Base-by-base conservation (phyloP, 306 rosid genomes). In the Medicago ruthenica region DNA sequence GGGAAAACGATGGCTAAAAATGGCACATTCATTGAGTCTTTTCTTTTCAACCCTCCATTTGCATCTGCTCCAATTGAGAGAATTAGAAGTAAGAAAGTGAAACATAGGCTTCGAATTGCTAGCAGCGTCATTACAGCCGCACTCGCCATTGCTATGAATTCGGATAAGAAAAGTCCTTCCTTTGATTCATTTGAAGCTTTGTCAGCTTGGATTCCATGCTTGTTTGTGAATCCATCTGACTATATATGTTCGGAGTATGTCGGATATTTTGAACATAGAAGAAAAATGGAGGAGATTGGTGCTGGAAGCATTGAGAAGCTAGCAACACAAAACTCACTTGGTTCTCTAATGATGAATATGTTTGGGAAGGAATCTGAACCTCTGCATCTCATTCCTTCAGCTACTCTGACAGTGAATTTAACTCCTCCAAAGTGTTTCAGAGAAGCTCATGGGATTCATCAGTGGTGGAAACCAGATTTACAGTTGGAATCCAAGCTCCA, bases 401-500 rank as follows among this genome's bases (percentile, higher is more conserved):
- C 98, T 18, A 83, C 73, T 18, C 37, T 95, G 67, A 84, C 74
- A 0, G 71, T 82, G 17, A 92, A 92, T 71, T 36, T 68, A 8
- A 70, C 89, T 55, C 91, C 88, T 47, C 47, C 86, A 15, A 36
- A 22, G 77, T 86, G 86, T 73, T 85, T 87, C 48, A 95, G 41
- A 84, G 87, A 89, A 73, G 97, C 99, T 48, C 99, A 95, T 83
- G 92, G 99, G 75, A 90, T 96, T 89, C 93, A 92, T 17, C 98
- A 96, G 54, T 96, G 99, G 99, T 90, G 97, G 99, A 86, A 65
- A 73, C 92, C 96, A 1, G 76, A 85, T 68, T 36, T 89, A 61
- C 70, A 45, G 12, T 51, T 89, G 44, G 76, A 81, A 64, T 77
- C 81, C 58, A 85, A 88, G 79, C 73, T 88, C 45, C 85, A 86